Base-by-base conservation (phyloP, 2,329 filamentous ascomycete species). In the Fusarium buharicum region DNA sequence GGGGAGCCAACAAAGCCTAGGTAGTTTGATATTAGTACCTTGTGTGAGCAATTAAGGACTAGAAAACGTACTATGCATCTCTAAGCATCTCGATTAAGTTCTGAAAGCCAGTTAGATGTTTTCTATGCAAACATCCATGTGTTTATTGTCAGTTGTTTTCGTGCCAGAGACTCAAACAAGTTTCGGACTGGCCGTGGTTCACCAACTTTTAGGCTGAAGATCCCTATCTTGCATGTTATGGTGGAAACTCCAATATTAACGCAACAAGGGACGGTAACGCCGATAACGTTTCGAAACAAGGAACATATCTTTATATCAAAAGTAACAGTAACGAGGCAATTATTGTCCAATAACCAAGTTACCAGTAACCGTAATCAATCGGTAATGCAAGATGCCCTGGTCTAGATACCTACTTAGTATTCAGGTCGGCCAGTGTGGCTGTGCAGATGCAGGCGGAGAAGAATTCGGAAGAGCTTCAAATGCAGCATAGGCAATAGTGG, bases 371-470 rank as follows among this genome's bases (percentile, higher is more conserved):
- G 16, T 37, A 44, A 27, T 24, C 22, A 24, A 24, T 24, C 22
- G 14, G 39, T 34, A 49, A 28, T 24, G 28, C 16, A 27, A 28
- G 17, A 50, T 34, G 12, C 18, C 50, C 36, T 40, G 38, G 38
- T 17, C 41, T 37, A 38, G 34, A 17, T 38, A 22, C 34, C 43
- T 39, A 22, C 34, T 39, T 39, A 37, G 34, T 36, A 27, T 66
- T 66, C 62, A 66, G 62, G 62, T 56, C 62, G 43, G 43, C 18
- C n/a, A 56, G 39, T 41, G 62, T 66, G 62, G 62, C 62, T 64
- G 62, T 64, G 62, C 54, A 65, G 34, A 34, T 61, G 51, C 56
- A 61, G 28, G 50, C 44, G 47, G 40, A 40, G 51, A 61, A 65
- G 57, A 46, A 58, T 47, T 46, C 50, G 48, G 55, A 54, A 54